Percentiles rank a stretch among this genome's conserved stretches.
Evolutionary conservation across 2,329 filamentous ascomycete species (phyloP).

Genomic region (Colletotrichum australisinense): DNA sequence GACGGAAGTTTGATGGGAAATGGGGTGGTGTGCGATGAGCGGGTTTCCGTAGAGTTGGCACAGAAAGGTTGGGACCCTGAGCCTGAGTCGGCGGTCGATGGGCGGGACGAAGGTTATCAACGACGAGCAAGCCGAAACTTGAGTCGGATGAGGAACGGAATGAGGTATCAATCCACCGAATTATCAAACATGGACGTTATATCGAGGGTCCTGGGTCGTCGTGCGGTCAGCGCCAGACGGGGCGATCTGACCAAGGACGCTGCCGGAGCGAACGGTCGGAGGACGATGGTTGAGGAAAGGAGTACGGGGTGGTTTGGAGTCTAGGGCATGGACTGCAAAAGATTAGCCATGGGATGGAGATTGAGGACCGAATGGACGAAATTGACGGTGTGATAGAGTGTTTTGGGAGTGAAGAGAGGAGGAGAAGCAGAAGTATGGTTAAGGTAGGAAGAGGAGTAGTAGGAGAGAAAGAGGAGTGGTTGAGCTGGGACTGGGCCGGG

Average conservation of each 20-base stretch:
- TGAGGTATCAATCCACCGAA: neutral
- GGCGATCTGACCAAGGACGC: constrained; percentile 35
- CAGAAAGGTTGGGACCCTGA: constrained; percentile 24
- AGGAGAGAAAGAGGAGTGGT: constrained; percentile 31
- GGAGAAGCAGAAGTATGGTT: constrained; percentile 10
- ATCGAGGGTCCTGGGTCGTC: constrained; percentile 19
- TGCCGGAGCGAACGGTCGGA: constrained; percentile 35
- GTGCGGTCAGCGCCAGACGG: constrained; percentile 33
- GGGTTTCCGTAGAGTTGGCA: constrained; percentile 28
- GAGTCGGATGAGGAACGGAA: neutral
- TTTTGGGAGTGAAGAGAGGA: constrained; percentile 13
- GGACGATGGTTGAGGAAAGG: constrained; percentile 15
- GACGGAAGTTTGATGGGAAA: constrained; percentile 33
- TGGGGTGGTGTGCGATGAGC: constrained; percentile 34
- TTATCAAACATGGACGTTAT: neutral
- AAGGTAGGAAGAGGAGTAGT: constrained; percentile 9
- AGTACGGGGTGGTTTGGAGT: neutral
- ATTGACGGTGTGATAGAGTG: constrained; percentile 19
- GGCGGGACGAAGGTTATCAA: constrained; percentile 39
- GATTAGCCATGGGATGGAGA: constrained; percentile 29
- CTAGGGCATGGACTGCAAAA: constrained; percentile 27
- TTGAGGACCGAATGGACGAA: neutral
- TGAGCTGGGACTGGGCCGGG: constrained; percentile 26
- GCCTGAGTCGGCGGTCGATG: constrained; percentile 11
- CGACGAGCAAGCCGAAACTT: constrained; percentile 36